phyloP scores from a whole-genome alignment of 306 rosid genomes.

The Acacia melanoxylon region DNA sequence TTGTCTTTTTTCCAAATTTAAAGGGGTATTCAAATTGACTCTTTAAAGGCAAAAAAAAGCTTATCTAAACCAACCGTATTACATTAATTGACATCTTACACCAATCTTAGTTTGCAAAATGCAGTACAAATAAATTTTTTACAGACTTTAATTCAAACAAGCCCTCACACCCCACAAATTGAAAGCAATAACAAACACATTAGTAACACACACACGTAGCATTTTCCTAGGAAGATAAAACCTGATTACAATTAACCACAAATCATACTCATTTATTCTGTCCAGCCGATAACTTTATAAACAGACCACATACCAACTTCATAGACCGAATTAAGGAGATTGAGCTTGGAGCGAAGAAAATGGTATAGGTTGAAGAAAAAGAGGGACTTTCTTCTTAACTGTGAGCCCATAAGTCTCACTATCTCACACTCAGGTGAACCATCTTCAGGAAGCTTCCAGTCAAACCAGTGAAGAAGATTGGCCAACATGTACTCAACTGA shows the following conservation, averaged over 20 bases:
- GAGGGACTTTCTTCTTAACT: constrained; percentile 30
- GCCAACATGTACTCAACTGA: constrained; percentile 21
- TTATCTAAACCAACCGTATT: too few species aligned
- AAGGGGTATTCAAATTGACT: too few species aligned
- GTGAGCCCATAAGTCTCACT: constrained; percentile 11
- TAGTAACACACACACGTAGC: background rate
- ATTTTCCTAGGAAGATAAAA: background rate
- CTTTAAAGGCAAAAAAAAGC: too few species aligned
- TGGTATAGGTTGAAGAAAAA: constrained; percentile 18
- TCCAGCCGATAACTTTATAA: background rate
- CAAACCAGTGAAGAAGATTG: constrained; percentile 47
- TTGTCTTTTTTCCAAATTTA: too few species aligned
- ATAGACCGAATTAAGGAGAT: background rate
- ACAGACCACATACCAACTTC: background rate
- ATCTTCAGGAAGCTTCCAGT: constrained; percentile 35
- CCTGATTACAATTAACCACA: background rate
- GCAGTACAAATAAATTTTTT: background rate
- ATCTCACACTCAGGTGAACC: background rate
- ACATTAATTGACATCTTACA: too few species aligned
- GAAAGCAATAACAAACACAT: background rate
- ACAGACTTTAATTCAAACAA: background rate
- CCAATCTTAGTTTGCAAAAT: too few species aligned
- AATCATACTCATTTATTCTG: background rate
- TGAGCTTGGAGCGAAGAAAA: background rate
- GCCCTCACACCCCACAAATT: background rate